Base-by-base conservation (phyloP, 2,329 filamentous ascomycete species). In the Colletotrichum incanum region DNA sequence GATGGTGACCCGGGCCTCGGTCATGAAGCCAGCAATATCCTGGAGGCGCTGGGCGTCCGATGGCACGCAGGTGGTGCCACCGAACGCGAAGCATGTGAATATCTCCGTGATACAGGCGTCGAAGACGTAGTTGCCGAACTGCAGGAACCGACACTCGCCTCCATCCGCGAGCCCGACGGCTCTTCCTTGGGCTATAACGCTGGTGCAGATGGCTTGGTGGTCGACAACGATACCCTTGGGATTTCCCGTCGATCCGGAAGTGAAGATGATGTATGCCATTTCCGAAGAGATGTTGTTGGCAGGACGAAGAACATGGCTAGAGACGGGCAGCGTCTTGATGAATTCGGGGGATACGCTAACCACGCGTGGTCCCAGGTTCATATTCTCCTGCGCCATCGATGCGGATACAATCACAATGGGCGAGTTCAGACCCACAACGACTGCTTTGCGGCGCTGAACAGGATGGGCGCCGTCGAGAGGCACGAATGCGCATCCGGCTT, bases 111-210 rank as follows among this genome's bases (percentile, higher is more conserved):
- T 79, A 20, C 84, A 85, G 5, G 86, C 82, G 59, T 90, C 87
- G 45, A 88, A 88, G 2, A 86, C 86, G 73, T 86, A 88, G 11
- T 84, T 84, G 1, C 86, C 87, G 65, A 87, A 87, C 71, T 89
- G 87, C 23, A 76, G 65, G 14, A 75, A 61, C 11, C 68, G 67
- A 2, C 43, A 70, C 18, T 31, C n/a, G 26, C 28, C 8, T 54
- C 28, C 26, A 5, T 54, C 58, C 3, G 50, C 50, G 12, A 54
- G 50, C 18, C 5, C 7, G 28, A 54, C 5, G 49, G 34, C 8
- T 61, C 41, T 28, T 49, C 43, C 39, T 16, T 61, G 26, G 43
- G 26, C 43, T 7, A 61, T 23, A 16, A 59, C 45, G 26, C 54
- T 49, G 3, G 64, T 41, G 39, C 49, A 67, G 12, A 49, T 65